Conservation (phyloP, 1,284 basidiomycete species). For the Tremellales sp. region DNA sequence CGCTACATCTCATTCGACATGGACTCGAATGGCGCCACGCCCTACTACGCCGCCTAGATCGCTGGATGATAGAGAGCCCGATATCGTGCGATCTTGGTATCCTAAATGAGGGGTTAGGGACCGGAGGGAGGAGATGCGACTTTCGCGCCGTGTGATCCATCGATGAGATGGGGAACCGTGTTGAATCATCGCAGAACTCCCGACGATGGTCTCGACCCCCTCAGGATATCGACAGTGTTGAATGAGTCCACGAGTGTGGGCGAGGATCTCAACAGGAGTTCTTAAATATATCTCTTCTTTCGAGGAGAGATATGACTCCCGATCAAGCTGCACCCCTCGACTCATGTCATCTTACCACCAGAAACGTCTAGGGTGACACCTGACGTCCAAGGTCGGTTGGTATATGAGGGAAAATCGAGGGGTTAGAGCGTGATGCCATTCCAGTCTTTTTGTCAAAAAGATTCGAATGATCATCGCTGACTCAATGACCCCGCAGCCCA, state of each 20-base stretch:
- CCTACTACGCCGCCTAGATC: neutral
- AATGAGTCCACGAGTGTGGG: neutral
- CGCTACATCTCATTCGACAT: slow-evolving; percentile 8
- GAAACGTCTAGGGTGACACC: slow-evolving; percentile 6
- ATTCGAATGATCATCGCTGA: slow-evolving; percentile 31
- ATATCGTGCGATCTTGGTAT: too few relatives aligned
- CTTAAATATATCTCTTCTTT: neutral
- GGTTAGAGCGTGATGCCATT: slow-evolving; percentile 35
- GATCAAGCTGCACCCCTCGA: neutral
- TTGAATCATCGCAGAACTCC: too few relatives aligned
- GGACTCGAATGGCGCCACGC: slow-evolving; percentile 10
- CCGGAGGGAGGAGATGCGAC: too few relatives aligned
- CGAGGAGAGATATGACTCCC: too few relatives aligned
- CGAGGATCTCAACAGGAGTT: neutral
- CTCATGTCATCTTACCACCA: neutral
- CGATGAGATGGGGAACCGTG: too few relatives aligned
- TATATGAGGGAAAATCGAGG: too few relatives aligned
- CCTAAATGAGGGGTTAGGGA: too few relatives aligned
- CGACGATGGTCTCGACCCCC: too few relatives aligned
- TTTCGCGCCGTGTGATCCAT: too few relatives aligned
- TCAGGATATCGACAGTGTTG: neutral
- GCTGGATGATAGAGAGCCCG: neutral
- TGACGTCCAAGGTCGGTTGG: neutral
- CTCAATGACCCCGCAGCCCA: slow-evolving; percentile 51
- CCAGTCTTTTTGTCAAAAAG: slow-evolving; percentile 8